Base-by-base conservation (phyloP, 2,329 filamentous ascomycete genomes). In the Endoconidiophora polonica region DNA sequence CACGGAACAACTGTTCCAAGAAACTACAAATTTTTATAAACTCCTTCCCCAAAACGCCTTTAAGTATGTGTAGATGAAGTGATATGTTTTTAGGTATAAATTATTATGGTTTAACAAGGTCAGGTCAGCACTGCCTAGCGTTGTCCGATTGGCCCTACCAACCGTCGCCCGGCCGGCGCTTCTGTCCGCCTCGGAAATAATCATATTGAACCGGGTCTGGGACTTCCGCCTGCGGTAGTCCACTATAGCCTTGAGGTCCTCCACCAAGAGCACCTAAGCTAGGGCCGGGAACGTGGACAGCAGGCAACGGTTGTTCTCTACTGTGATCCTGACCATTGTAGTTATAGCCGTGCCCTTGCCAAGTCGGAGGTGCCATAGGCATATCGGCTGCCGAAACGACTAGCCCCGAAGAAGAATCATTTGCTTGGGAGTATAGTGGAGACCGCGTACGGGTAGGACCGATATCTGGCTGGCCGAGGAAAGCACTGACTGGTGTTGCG, bases 171-270 rank as follows among this genome's bases (percentile, higher is more conserved):
- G 65, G 65, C 58, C 55, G 53, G 46, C 56, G 58, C 37, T 57
- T 50, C 47, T 58, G 46, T 18, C 60, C 63, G 3, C 66, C 64
- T 24, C 74, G 67, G 60, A 77, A 77, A 56, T 77, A 77, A 58
- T 77, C 74, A 55, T 77, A 77, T 53, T 69, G 66, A 56, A 66
- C 61, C 6, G 72, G 70, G 40, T 74, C 70, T 18, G 66, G 61
- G 6, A 65, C 62, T 50, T 77, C 74, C 39, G 64, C 61, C 58
- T 79, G 76, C 0, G 75, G 71, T 49, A 81, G 60, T 23, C 71
- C 70, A 12, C 74, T 77, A 59, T 81, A 81, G 0, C 77, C 76
- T 46, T 68, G 65, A 1, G 74, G 73, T 2, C 76, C 75, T 48
- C 74, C 74, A 16, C 74, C 75, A 16, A 77, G 60, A 54, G 74